Percentiles rank a stretch among this genome's conserved stretches.
Evolutionary conservation across 2,329 filamentous ascomycete genomes (phyloP).

Genomic region (Colletotrichum higginsianum): DNA sequence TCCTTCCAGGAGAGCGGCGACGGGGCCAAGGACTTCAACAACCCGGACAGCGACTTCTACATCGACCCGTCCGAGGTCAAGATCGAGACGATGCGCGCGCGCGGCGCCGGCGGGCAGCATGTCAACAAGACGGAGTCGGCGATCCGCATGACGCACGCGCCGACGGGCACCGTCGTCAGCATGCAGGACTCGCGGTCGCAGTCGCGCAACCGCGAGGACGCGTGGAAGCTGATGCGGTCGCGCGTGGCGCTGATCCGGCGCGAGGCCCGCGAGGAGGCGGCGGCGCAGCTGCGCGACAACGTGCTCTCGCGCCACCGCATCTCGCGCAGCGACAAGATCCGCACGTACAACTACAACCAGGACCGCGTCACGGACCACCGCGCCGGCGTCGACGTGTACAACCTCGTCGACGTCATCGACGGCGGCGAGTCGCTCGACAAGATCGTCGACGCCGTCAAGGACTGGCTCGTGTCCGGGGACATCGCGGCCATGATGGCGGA

Average conservation of each 20-base stretch:
- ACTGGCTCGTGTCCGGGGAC: slow-evolving; percentile 83
- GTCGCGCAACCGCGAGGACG: slow-evolving; percentile 87
- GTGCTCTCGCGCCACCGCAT: slow-evolving; percentile 86
- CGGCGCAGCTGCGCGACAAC: slow-evolving; percentile 80
- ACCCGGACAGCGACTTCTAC: slow-evolving; percentile 93
- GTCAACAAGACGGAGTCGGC: slow-evolving; percentile 99
- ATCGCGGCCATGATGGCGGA: slow-evolving; percentile 80
- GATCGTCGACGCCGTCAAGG: slow-evolving; percentile 83
- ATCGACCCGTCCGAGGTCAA: slow-evolving; percentile 87
- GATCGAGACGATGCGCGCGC: slow-evolving; percentile 90
- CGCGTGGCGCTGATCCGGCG: slow-evolving; percentile 84
- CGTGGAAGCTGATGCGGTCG: slow-evolving; percentile 88
- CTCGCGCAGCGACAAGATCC: slow-evolving; percentile 92
- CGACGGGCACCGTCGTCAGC: slow-evolving; percentile 87
- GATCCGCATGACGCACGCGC: slow-evolving; percentile 90
- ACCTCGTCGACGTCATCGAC: slow-evolving; percentile 83
- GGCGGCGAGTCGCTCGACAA: slow-evolving; percentile 80
- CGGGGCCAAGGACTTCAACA: slow-evolving; percentile 73
- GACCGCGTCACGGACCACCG: slow-evolving; percentile 91
- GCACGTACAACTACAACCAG: slow-evolving; percentile 87
- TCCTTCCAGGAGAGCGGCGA: slow-evolving; percentile 77
- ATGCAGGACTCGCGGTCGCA: slow-evolving; percentile 97
- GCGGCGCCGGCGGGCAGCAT: slow-evolving; percentile 95
- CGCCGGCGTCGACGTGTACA: slow-evolving; percentile 83
- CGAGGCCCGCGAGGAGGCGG: slow-evolving; percentile 87